Evolutionary conservation across 139 green algal genomes (phyloP).

Genomic region (Penium margaritaceum): DNA sequence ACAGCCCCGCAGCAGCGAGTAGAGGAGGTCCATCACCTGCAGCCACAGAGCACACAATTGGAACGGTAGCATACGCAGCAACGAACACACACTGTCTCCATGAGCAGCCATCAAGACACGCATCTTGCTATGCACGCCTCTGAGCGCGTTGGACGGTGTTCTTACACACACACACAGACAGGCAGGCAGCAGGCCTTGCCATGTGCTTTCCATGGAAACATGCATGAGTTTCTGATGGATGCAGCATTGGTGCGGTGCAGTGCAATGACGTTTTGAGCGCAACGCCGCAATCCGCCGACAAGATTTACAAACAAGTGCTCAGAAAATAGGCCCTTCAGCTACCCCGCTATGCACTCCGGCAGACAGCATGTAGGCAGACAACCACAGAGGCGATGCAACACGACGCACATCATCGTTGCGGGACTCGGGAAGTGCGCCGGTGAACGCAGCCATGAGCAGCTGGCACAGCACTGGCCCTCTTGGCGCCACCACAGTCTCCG

Average conservation of each 20-base stretch:
- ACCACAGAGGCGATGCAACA: neutral
- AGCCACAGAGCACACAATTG: neutral
- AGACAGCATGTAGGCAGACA: neutral
- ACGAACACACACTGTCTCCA: neutral
- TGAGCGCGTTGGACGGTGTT: too few species aligned
- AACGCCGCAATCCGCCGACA: neutral
- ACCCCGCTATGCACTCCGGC: too few species aligned
- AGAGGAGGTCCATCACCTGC: neutral
- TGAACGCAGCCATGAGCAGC: slow-evolving; percentile 19
- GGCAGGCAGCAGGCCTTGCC: neutral
- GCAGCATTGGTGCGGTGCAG: too few species aligned
- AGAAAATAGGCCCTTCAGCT: neutral
- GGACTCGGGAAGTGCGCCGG: slow-evolving; percentile 34
- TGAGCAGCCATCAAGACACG: neutral
- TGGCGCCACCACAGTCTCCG: slow-evolving; percentile 18
- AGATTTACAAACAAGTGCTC: neutral
- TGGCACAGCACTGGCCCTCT: slow-evolving; percentile 13
- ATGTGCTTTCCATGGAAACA: too few species aligned
- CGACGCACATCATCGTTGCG: slow-evolving; percentile 31
- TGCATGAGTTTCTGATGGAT: too few species aligned
- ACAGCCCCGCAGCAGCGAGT: neutral
- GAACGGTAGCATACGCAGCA: neutral
- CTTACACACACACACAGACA: neutral
- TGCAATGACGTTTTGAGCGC: too few species aligned
- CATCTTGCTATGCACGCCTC: neutral